Percentiles rank a stretch among this genome's conserved stretches.
phyloP scores from a whole-genome alignment of 208 protist genomes.

The Porcisia hertigi region DNA sequence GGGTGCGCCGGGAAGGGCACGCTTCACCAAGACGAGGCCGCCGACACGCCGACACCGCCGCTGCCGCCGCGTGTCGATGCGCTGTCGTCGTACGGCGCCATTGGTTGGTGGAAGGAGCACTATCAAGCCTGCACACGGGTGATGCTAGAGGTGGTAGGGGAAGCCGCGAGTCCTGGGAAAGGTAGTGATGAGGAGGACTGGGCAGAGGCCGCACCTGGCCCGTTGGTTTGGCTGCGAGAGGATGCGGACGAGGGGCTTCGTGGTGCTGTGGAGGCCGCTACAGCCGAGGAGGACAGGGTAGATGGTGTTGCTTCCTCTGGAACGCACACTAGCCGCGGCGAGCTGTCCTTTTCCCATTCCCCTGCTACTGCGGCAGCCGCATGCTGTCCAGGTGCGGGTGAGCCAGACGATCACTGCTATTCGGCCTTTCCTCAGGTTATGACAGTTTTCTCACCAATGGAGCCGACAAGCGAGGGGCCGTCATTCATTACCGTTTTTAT shows the following conservation, averaged over 20 bases:
- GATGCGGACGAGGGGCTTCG: constrained; percentile 1
- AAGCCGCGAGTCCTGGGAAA: constrained; percentile 2
- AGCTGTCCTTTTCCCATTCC: not conserved
- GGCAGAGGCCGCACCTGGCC: not conserved
- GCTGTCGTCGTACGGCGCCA: constrained; percentile 29
- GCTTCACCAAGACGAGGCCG: not conserved
- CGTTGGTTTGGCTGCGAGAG: not conserved
- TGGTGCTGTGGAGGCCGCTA: constrained; percentile 1
- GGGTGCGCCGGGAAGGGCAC: not conserved
- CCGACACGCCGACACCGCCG: not conserved
- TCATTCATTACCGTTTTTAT: constrained; percentile 50
- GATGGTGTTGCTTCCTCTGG: not conserved
- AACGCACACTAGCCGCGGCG: not conserved
- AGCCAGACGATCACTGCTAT: not conserved
- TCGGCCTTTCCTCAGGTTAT: not conserved
- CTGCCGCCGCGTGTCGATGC: constrained; percentile 51
- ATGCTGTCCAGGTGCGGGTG: not conserved
- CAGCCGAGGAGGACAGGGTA: not conserved
- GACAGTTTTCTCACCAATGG: not conserved
- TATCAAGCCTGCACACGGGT: constrained; percentile 61
- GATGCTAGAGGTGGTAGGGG: constrained; percentile 44
- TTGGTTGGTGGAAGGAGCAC: constrained; percentile 60
- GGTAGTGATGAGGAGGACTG: not conserved
- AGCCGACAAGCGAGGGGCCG: constrained; percentile 1
- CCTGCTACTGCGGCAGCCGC: not conserved